Evolutionary conservation across 1,139 yeast genomes (phyloP), one percentile per base, ranked within the genome.

Genomic region (Candida neerlandica): DNA sequence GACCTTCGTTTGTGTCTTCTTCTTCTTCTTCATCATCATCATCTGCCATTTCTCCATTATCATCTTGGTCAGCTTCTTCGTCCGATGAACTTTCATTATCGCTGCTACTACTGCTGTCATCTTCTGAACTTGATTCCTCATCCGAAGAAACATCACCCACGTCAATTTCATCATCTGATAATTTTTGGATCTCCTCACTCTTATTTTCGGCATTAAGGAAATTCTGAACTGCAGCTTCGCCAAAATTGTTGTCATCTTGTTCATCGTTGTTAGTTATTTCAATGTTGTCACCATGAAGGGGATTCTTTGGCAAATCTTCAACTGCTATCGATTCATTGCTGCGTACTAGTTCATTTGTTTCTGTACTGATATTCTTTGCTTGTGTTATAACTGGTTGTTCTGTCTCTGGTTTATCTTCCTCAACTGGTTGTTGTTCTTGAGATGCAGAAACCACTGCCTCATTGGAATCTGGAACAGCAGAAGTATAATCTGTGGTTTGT

Each of bases 1-100:
- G 96, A 0, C 78, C 80, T 2, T 59, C 62, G 7, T 62, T 58
- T 1, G 79, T 84, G 1, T 70, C 77, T 0, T 73, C 75, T 9
- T 73, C 81, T 39, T 73, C 82, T 18, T 65, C 78, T 5, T 65
- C 74, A 29, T 61, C 70, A 5, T 53, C 63, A 1, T 38, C 54
- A 5, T 51, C 56, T 9, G 46, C 50, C 16, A 16, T 21, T 14
- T 18, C 39, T 4, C 16, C 7, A 10, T 16, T 16, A 11, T 33
- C 67, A 11, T 59, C 68, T 11, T 50, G 61, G 3, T 55, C 63
- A 2, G 44, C 59, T 3, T 48, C 58, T 6, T 52, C 52, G 5
- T 55, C 61, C 44, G 58, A 46, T 48, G 40, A 35, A 35, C 39
- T 30, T 5, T 45, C 48, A 32, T 33, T 29, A 10, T 23, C 23